These are phyloP conservation scores for Mycena floridula DNA, from an alignment of 768 basidiomycete genomes.

Conservation along the genomic window DNA sequence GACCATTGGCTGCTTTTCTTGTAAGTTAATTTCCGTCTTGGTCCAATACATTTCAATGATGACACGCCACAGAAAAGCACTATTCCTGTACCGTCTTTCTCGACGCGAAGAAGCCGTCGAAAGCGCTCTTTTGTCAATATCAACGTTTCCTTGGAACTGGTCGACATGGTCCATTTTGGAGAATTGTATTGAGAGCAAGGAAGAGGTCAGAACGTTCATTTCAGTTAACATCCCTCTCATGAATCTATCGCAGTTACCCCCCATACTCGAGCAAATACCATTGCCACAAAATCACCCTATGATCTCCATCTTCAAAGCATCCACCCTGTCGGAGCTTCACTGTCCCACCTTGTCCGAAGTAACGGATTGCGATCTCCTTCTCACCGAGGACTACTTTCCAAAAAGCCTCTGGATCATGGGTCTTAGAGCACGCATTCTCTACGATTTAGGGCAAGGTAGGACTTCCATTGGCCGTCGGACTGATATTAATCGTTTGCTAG, in stretches of 20 bases:
- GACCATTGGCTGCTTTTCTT: slow-evolving; percentile 67
- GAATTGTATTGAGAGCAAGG: slow-evolving; percentile 47
- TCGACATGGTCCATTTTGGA: slow-evolving; percentile 58
- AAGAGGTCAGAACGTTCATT: slow-evolving; percentile 39
- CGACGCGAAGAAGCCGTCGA: slow-evolving; percentile 60
- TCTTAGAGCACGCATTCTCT: slow-evolving; percentile 57
- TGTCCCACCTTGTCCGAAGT: slow-evolving; percentile 58
- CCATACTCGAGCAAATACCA: slow-evolving; percentile 38
- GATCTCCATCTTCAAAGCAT: slow-evolving; percentile 62
- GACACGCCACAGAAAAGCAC: slow-evolving; percentile 57
- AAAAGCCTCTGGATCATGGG: slow-evolving; percentile 61
- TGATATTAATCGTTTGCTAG: too few species aligned
- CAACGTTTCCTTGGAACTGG: slow-evolving; percentile 67
- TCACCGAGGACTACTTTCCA: slow-evolving; percentile 50
- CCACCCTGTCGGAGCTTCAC: slow-evolving; percentile 63
- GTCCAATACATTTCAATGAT: not conserved
- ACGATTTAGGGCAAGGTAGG: too few species aligned
- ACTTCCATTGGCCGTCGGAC: too few species aligned
- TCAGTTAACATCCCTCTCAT: slow-evolving; percentile 1
- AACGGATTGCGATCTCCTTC: slow-evolving; percentile 51
- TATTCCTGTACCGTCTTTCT: slow-evolving; percentile 55
- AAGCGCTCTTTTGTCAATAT: slow-evolving; percentile 47
- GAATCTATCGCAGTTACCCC: slow-evolving; percentile 28
- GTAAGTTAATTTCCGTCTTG: slow-evolving; percentile 28
- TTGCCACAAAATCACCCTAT: slow-evolving; percentile 48